These are phyloP conservation scores for Zizania latifolia DNA, from an alignment of 176 grass and related monocot genomes.

Conservation along the genomic window DNA sequence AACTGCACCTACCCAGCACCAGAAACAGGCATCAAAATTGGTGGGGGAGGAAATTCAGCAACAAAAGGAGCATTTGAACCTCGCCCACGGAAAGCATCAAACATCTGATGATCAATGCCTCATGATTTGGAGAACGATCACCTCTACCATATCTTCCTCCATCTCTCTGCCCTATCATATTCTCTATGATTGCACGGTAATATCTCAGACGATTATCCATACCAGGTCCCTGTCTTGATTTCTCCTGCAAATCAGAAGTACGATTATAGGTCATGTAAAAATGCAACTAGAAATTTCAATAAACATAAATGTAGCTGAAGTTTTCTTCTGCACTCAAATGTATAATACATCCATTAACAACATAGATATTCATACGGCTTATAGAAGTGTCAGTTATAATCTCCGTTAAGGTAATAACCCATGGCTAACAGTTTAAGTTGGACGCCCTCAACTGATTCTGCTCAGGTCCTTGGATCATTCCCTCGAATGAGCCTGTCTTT, in stretches of 20 bases:
- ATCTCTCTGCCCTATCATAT: conserved; percentile 60
- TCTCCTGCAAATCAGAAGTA: conserved; percentile 49
- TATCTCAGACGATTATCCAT: conserved; percentile 66
- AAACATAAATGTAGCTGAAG: not conserved
- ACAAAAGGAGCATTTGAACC: conserved; percentile 66
- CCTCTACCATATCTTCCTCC: conserved; percentile 63
- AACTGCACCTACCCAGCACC: conserved; percentile 76
- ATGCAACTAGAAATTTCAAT: not conserved
- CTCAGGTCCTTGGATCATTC: not conserved
- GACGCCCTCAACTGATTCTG: not conserved
- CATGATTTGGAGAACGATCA: conserved; percentile 54
- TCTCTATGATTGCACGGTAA: conserved; percentile 67
- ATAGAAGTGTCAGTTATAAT: not conserved
- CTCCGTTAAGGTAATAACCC: not conserved
- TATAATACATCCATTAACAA: not conserved
- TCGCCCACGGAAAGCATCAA: conserved; percentile 66
- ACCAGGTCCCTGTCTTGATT: conserved; percentile 49
- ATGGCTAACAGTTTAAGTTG: not conserved
- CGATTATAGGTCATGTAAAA: conserved; percentile 4
- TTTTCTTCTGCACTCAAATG: not conserved
- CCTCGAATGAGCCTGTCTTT: not conserved
- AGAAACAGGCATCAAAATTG: conserved; percentile 90
- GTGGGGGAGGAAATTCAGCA: conserved; percentile 78
- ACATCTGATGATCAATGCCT: conserved; percentile 70
- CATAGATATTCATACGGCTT: not conserved